A percentile compares a stretch with the other conserved stretches of the same genome.
Evolutionary conservation across 1,284 basidiomycete genomes (phyloP).

Genomic region (Cerioporus squamosus): DNA sequence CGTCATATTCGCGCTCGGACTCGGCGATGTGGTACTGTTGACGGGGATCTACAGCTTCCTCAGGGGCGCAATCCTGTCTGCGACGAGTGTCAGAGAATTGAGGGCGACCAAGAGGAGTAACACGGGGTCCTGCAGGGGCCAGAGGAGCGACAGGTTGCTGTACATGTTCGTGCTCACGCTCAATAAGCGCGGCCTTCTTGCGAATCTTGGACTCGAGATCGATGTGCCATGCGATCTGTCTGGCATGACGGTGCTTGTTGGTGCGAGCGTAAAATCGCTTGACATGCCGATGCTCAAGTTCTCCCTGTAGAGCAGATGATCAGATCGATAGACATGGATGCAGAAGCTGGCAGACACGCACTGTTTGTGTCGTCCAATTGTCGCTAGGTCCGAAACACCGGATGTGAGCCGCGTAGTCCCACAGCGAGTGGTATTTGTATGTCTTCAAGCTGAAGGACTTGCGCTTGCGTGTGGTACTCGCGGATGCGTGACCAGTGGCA

Average conservation of each 20-base stretch:
- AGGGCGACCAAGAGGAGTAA: too few relatives aligned
- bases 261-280: slow-evolving; percentile 38
- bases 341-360: background rate
- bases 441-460: slow-evolving; percentile 28
- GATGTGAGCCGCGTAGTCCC: slow-evolving; percentile 37
- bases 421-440: slow-evolving; percentile 35
- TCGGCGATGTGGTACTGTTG: background rate
- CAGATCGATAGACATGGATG: background rate
- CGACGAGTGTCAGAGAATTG: background rate
- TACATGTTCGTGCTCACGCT: background rate
- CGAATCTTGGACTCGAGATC: background rate
- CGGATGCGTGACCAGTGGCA: too few relatives aligned
- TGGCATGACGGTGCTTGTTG: slow-evolving; percentile 32
- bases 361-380: slow-evolving; percentile 20
- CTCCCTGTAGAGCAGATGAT: slow-evolving; percentile 27
- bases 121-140: too few relatives aligned
- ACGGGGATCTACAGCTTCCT: background rate
- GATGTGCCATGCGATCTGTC: slow-evolving; percentile 28
- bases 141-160: too few relatives aligned
- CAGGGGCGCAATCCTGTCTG: too few relatives aligned
- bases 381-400: slow-evolving; percentile 38
- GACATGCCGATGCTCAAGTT: slow-evolving; percentile 37
- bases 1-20: background rate
- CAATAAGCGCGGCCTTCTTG: background rate
- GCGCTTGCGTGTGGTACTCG: background rate